Conservation (phyloP, 352 stramenopile genomes). For the Elongisporangium anandrum region DNA sequence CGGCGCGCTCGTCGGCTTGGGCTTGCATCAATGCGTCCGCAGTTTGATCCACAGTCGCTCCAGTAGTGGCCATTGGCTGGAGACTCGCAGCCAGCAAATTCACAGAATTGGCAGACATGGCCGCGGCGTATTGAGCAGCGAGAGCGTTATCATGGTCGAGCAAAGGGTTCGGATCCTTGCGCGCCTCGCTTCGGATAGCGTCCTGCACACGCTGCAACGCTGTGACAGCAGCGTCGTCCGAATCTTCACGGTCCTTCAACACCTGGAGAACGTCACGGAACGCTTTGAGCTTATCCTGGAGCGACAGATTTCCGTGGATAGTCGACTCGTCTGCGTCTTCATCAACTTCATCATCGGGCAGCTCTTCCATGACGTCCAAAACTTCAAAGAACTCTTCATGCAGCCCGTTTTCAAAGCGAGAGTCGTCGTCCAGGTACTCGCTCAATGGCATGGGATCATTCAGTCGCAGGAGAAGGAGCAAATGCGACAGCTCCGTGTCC, state of each 20-base stretch:
- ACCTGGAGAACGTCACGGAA: slow-evolving; percentile 77
- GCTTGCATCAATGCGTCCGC: background rate
- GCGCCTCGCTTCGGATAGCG: slow-evolving; percentile 46
- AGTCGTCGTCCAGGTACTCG: slow-evolving; percentile 74
- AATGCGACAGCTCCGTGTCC: slow-evolving; percentile 59
- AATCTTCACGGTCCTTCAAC: slow-evolving; percentile 64
- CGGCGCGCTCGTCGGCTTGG: background rate
- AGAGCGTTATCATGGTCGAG: slow-evolving; percentile 1
- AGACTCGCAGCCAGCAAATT: background rate
- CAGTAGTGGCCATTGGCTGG: background rate
- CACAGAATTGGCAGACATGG: background rate
- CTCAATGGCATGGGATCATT: slow-evolving; percentile 52
- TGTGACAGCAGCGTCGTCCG: slow-evolving; percentile 48
- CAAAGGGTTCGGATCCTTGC: slow-evolving; percentile 19
- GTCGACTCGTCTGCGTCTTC: slow-evolving; percentile 37
- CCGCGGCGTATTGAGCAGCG: background rate
- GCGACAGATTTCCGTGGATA: slow-evolving; percentile 30
- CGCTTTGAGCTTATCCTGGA: slow-evolving; percentile 77
- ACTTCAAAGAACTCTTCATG: slow-evolving; percentile 85
- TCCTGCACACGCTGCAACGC: slow-evolving; percentile 61
- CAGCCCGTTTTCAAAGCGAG: slow-evolving; percentile 57
- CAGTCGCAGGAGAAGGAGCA: slow-evolving; percentile 62
- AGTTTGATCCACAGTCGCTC: background rate
- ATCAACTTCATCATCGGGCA: slow-evolving; percentile 63
- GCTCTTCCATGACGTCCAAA: slow-evolving; percentile 57